Conservation (phyloP, 2,329 filamentous ascomycete genomes). For the Ramichloridium luteum region DNA sequence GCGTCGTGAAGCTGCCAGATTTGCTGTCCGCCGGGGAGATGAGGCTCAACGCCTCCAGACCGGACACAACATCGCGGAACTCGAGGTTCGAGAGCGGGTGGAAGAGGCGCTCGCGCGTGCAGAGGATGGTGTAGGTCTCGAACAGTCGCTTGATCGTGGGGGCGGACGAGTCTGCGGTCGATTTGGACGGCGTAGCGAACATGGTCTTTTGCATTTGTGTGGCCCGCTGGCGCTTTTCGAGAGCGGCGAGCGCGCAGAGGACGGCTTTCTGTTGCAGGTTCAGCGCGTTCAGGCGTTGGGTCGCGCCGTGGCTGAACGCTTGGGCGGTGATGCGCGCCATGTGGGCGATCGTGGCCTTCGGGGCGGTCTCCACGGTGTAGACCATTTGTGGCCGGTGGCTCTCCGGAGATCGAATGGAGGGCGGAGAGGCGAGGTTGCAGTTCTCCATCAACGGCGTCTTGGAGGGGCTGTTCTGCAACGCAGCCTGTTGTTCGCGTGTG, state of each 20-base stretch:
- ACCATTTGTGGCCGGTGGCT: conserved; percentile 23
- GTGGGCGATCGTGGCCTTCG: conserved; percentile 78
- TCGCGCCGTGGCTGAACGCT: conserved; percentile 79
- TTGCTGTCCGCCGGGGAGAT: conserved; percentile 60
- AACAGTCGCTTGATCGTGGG: conserved; percentile 78
- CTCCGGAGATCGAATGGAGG: conserved; percentile 27
- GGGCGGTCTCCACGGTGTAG: conserved; percentile 66
- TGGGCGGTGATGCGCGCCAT: conserved; percentile 83
- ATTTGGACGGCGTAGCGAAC: conserved; percentile 32
- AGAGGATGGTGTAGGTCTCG: conserved; percentile 70
- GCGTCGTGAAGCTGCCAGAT: conserved; percentile 49
- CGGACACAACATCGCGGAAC: conserved; percentile 84
- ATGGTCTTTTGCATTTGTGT: conserved; percentile 20
- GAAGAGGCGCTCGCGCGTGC: conserved; percentile 75
- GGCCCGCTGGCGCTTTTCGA: conserved; percentile 63
- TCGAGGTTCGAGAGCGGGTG: conserved; percentile 84
- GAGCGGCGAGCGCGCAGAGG: conserved; percentile 72
- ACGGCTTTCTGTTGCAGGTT: conserved; percentile 96
- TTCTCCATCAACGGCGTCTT: conserved; percentile 74
- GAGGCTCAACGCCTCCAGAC: conserved; percentile 76
- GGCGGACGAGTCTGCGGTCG: conserved; percentile 33
- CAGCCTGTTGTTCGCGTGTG: conserved; percentile 54
- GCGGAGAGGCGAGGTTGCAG: conserved; percentile 54
- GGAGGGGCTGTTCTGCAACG: conserved; percentile 45
- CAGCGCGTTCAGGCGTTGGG: conserved; percentile 69